Conservation (phyloP, 1,284 basidiomycete species). For the Sphaerobolus stellatus region DNA sequence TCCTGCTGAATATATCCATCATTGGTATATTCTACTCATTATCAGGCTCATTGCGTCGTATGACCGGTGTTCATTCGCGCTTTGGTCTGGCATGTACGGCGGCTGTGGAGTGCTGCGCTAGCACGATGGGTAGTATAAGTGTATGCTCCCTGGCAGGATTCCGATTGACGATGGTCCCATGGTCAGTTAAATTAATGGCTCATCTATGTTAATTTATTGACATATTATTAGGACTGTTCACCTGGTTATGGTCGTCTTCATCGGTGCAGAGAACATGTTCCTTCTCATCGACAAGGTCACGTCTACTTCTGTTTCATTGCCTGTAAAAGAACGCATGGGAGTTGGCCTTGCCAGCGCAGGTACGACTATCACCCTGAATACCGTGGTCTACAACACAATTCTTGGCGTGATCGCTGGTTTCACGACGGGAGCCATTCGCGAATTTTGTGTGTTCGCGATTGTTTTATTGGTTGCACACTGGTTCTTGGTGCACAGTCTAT, state of each 20-base stretch:
- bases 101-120: constrained; percentile 85
- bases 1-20: constrained; percentile 80
- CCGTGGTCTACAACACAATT: constrained; percentile 83
- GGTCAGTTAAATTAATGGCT: constrained; percentile 47
- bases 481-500: constrained; percentile 93
- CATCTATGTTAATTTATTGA: constrained; percentile 15
- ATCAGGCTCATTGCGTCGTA: constrained; percentile 72
- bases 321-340: constrained; percentile 91
- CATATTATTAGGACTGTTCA: constrained; percentile 66
- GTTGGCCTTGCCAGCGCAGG: constrained; percentile 86
- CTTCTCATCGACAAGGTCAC: constrained; percentile 89
- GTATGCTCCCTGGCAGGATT: constrained; percentile 86
- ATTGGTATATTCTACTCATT: constrained; percentile 77
- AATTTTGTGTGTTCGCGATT: constrained; percentile 93
- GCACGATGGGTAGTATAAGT: constrained; percentile 90
- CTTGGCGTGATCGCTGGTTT: constrained; percentile 79
- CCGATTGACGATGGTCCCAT: constrained; percentile 84
- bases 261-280: constrained; percentile 98
- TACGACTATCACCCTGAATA: constrained; percentile 88
- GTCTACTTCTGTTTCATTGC: constrained; percentile 83
- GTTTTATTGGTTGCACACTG: constrained; percentile 95
- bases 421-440: constrained; percentile 79
- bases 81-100: constrained; percentile 93
- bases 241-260: constrained; percentile 92
- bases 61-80: constrained; percentile 86